phyloP scores from a whole-genome alignment of 306 rosid genomes.

The Rubus idaeus region DNA sequence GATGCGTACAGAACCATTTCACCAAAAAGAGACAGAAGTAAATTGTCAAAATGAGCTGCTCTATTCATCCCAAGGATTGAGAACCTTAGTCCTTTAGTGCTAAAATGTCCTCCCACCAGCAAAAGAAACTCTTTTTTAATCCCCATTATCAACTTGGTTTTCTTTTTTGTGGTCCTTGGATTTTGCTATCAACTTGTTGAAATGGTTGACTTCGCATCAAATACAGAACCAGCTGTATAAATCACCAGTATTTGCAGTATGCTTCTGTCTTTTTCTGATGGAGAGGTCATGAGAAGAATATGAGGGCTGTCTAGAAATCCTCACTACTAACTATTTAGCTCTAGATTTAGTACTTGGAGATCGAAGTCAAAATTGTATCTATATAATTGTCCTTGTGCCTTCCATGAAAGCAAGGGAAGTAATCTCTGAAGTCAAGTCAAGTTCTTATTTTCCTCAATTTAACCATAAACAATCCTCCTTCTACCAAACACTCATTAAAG shows the following conservation, averaged over 20 bases:
- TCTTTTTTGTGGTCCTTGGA: background rate
- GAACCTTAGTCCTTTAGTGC: background rate
- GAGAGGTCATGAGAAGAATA: background rate
- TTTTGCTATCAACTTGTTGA: slow-evolving; percentile 1
- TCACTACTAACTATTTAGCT: slow-evolving; percentile 1
- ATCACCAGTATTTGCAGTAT: background rate
- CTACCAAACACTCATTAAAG: background rate
- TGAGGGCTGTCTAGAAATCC: background rate
- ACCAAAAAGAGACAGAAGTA: too few relatives aligned
- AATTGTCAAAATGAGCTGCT: background rate
- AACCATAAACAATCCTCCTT: background rate
- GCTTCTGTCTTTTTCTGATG: background rate
- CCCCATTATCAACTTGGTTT: background rate
- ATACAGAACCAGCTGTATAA: background rate
- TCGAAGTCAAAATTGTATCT: background rate
- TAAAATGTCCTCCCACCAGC: background rate
- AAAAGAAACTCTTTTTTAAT: background rate
- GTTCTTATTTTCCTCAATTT: background rate
- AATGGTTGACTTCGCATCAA: background rate
- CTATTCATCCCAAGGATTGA: background rate
- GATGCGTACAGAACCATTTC: background rate
- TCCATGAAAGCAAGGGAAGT: background rate
- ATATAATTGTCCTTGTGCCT: background rate
- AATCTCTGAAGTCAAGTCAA: background rate
- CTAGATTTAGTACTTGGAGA: background rate